Base-by-base conservation (phyloP, 441 rosid genomes). In the Pelargonium australe region DNA sequence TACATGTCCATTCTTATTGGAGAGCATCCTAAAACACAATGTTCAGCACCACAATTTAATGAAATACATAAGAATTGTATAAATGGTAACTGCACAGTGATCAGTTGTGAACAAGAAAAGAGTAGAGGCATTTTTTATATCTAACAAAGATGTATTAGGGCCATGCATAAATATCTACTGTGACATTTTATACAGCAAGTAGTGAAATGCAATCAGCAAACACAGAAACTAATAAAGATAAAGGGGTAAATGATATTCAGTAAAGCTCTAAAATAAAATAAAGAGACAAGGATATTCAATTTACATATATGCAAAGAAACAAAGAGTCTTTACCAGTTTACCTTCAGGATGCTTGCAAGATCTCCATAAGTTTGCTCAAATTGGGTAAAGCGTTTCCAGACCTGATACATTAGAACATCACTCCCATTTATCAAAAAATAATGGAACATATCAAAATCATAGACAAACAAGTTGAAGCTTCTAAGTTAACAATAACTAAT, bases 301-400 rank as follows among this genome's bases (percentile, higher is more conserved):
- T 45, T 60, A n/a, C 53, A 60, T 51, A 68, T 16, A 51, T 45
- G 57, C 44, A 65, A 68, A 65, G 17, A 16, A 64, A 71, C 47
- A 64, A 45, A 47, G 63, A 75, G 70, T 69, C 68, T 69, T 61
- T 80, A 94, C n/a, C n/a, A n/a, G n/a, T n/a, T n/a, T n/a, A 20
- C 99, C 99, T 94, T 94, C 81, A 91, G 79, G 83, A 85, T 85
- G 82, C 97, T 88, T 76, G 91, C 84, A 64, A 94, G 88, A 82
- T 94, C 99, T 47, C 99, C 99, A 83, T 88, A 91, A 68, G 93
- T 88, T 83, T 88, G 92, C 84, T 94, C 97, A 77, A 94, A 94
- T 69, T 85, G 89, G 72, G 80, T 72, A 72, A 88, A 94, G 55
- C 87, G 85, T 77, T 89, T 87, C 99, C 99, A 94, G 61, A 94